phyloP scores from a whole-genome alignment of 768 basidiomycete genomes.

The Mycena latifolia region DNA sequence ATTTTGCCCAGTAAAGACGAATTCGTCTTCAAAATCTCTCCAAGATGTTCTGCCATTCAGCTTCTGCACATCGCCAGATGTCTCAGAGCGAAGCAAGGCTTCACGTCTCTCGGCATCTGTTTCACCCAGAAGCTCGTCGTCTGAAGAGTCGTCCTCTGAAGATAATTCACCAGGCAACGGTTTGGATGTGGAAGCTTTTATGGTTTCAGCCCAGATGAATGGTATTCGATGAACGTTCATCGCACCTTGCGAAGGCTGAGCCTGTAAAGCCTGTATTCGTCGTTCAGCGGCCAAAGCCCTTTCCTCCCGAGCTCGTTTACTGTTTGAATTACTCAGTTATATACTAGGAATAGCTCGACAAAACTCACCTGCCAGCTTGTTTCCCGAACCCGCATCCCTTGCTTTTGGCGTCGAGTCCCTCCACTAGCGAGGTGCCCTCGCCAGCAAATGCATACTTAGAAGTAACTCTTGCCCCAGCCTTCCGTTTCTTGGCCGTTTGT shows the following conservation, averaged over 20 bases:
- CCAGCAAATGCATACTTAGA: constrained; percentile 72
- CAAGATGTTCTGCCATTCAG: constrained; percentile 55
- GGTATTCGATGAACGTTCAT: too few species aligned
- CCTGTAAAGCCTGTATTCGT: constrained; percentile 63
- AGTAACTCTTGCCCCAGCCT: constrained; percentile 77
- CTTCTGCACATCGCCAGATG: constrained; percentile 55
- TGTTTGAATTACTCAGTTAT: constrained; percentile 44
- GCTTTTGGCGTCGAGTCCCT: constrained; percentile 52
- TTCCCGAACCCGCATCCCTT: constrained; percentile 78
- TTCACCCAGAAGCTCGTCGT: constrained; percentile 51
- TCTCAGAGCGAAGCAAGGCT: constrained; percentile 61
- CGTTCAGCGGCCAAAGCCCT: constrained; percentile 81
- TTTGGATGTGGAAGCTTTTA: constrained; percentile 17
- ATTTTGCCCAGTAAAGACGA: constrained; percentile 52
- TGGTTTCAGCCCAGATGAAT: not conserved
- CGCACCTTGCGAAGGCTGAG: constrained; percentile 37
- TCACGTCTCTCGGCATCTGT: constrained; percentile 63
- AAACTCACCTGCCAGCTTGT: constrained; percentile 70
- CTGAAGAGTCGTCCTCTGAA: constrained; percentile 25
- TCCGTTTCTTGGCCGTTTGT: constrained; percentile 76
- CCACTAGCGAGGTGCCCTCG: constrained; percentile 65
- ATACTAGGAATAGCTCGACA: not conserved
- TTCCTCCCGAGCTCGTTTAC: constrained; percentile 85
- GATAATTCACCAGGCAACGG: not conserved
- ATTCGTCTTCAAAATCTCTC: constrained; percentile 64